These are phyloP conservation scores for Anacardium occidentale DNA, from an alignment of 345 rosid species.

Conservation along the genomic window DNA sequence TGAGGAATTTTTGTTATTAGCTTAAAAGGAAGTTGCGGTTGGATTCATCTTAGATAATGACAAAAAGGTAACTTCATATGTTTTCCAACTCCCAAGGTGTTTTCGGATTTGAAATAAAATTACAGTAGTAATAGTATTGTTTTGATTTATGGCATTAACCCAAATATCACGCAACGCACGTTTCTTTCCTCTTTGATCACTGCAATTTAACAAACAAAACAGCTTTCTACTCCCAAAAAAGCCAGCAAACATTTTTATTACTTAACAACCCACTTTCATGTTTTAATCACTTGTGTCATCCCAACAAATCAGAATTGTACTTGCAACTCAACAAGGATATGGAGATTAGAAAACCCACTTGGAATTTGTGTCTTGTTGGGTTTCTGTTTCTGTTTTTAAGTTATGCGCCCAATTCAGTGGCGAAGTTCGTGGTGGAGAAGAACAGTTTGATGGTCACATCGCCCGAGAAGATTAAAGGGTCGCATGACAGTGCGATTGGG, in stretches of 20 bases:
- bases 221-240: background rate
- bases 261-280: background rate
- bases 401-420: slow-evolving; percentile 21
- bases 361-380: slow-evolving; percentile 30
- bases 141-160: too few species aligned
- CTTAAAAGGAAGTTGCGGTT: too few species aligned
- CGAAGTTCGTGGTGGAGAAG: slow-evolving; percentile 94
- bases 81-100: too few species aligned
- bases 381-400: slow-evolving; percentile 33
- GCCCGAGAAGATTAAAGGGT: slow-evolving; percentile 87
- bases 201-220: background rate
- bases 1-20: too few species aligned
- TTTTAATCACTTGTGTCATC: background rate
- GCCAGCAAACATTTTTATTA: too few species aligned
- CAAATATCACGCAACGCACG: background rate
- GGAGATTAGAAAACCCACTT: slow-evolving; percentile 1
- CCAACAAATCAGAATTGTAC: too few species aligned
- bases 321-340: background rate
- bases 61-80: too few species aligned
- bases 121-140: too few species aligned
- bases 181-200: background rate
- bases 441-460: slow-evolving; percentile 84
- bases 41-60: too few species aligned
- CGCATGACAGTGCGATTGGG: slow-evolving; percentile 87
- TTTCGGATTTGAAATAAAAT: too few species aligned